Conservation (phyloP, 139 green algal genomes). For the Bryopsis sp. region DNA sequence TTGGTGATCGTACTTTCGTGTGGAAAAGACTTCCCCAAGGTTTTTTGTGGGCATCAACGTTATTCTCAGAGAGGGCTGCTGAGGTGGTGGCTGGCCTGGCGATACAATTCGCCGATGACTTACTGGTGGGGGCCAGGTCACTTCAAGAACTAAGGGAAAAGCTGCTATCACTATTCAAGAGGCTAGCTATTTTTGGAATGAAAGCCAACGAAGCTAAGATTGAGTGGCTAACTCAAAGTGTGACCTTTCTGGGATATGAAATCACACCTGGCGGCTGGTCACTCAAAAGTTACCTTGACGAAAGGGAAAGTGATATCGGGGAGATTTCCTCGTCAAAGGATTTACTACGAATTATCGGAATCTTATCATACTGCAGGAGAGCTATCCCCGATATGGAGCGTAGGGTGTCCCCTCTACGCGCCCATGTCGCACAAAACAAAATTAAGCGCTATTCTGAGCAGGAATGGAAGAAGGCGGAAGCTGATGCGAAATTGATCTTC, state of each 20-base stretch:
- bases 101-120: conserved; percentile 7
- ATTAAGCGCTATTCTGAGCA: background rate
- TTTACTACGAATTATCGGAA: background rate
- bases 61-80: background rate
- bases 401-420: background rate
- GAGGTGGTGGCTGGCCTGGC: background rate
- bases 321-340: conserved; percentile 1
- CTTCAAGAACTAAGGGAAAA: background rate
- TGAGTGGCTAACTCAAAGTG: background rate
- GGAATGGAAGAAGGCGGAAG: background rate
- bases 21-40: background rate
- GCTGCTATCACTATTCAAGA: background rate
- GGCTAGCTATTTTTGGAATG: conserved; percentile 9
- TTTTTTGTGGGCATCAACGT: background rate
- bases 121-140: conserved; percentile 10
- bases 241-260: conserved; percentile 12
- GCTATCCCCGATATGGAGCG: background rate
- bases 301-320: background rate
- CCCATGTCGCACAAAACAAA: background rate
- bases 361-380: conserved; percentile 9
- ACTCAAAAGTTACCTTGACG: conserved; percentile 2
- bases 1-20: background rate
- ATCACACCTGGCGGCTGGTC: background rate
- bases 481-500: background rate
- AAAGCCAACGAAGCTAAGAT: conserved; percentile 17